Evolutionary conservation across 2,329 filamentous ascomycete genomes (phyloP), one percentile per base, ranked within the genome.

Genomic region (Colletotrichum australisinense): DNA sequence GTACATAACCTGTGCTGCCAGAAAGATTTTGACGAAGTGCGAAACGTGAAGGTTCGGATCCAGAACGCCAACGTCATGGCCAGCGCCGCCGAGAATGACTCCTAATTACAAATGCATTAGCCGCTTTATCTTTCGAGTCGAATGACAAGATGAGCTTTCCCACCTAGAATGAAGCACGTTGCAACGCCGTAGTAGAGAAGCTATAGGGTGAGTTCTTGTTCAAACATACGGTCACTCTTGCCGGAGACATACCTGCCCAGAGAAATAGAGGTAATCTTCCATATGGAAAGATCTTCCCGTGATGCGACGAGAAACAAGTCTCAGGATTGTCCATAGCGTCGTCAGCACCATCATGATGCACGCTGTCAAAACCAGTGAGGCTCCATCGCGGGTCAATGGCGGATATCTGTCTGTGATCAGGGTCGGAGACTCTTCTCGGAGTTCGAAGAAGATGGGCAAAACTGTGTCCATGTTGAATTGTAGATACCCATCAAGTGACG

Each of bases 181-280:
- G 60, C 60, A 8, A 22, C 56, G 19, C 64, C 56, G 22, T 65
- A 70, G n/a, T 49, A 63, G 8, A 59, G 42, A 4, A 70, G 12
- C 60, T 49, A 9, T 35, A 11, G 9, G 32, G 9, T 35, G 32
- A 35, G 32, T 12, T 12, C 32, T 35, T 35, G 32, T 7, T 12
- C 32, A 35, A 35, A 12, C 5, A 30, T 30, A 35, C 11, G 11
- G 12, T 4, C 12, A 12, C 8, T 12, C 7, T 49, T 49, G 46
- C 16, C 52, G 58, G 30, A 24, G 35, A 24, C 24, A 38, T 52
- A 67, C 56, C 55, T 67, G 56, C 1, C 30, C 67, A 2, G 28
- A 7, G 24, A 70, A 70, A 16, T 60, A 65, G 6, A 65, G 22
- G 12, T 65, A 65, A 24, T 70, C 60, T 24, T 70, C 67, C 12